These are phyloP conservation scores for Trichosporon inkin DNA, from an alignment of 1,284 basidiomycete genomes.

Conservation along the genomic window DNA sequence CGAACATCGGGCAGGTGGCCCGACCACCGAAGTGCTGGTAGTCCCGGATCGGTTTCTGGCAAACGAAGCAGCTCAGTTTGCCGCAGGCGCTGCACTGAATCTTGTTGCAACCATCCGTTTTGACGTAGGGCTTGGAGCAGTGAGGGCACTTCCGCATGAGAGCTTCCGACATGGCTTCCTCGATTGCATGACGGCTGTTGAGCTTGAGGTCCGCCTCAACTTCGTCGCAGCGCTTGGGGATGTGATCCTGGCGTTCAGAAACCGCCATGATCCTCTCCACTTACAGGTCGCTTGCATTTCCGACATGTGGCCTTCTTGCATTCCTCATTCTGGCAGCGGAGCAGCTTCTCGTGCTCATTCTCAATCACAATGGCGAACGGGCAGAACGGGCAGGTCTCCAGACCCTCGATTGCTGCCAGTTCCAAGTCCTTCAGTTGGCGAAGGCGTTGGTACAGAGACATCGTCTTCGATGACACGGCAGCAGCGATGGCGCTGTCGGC, in stretches of 20 bases:
- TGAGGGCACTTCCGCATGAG: slow-evolving; percentile 75
- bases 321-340: slow-evolving; percentile 67
- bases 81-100: slow-evolving; percentile 65
- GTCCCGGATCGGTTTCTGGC: slow-evolving; percentile 59
- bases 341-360: slow-evolving; percentile 68
- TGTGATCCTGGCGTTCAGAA: slow-evolving; percentile 60
- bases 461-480: slow-evolving; percentile 55
- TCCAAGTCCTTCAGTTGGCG: slow-evolving; percentile 69
- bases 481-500: slow-evolving; percentile 63
- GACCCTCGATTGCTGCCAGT: slow-evolving; percentile 57
- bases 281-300: slow-evolving; percentile 65
- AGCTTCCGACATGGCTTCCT: slow-evolving; percentile 84
- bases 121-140: slow-evolving; percentile 45
- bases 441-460: slow-evolving; percentile 69
- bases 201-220: slow-evolving; percentile 66
- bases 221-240: slow-evolving; percentile 79
- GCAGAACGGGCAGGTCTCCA: slow-evolving; percentile 84
- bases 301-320: slow-evolving; percentile 73
- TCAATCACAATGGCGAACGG: slow-evolving; percentile 75
- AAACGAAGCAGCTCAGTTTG: slow-evolving; percentile 72
- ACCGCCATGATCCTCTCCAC: slow-evolving; percentile 31
- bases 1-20: slow-evolving; percentile 66
- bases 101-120: slow-evolving; percentile 54
- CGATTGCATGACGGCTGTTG: slow-evolving; percentile 68
- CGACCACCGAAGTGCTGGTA: slow-evolving; percentile 68